A percentile compares a stretch with the other conserved stretches of the same genome.
These are phyloP conservation scores for Calvatia gigantea DNA, from an alignment of 768 basidiomycete species.

Conservation along the genomic window DNA sequence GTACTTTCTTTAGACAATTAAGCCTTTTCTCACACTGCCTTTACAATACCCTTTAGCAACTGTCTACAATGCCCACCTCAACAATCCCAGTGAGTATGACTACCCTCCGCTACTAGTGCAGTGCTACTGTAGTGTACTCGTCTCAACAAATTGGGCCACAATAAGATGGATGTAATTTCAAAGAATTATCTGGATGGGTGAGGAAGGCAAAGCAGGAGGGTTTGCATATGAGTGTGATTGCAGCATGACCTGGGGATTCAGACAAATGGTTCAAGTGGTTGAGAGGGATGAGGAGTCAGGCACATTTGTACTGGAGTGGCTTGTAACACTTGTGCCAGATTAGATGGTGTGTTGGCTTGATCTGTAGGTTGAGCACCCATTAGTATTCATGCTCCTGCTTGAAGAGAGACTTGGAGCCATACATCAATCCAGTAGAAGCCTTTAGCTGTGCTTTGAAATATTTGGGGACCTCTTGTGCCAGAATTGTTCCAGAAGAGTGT, in stretches of 20 bases:
- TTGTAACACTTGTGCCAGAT: constrained; percentile 15
- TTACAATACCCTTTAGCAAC: too few species aligned
- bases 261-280: constrained; percentile 35
- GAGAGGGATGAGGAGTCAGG: constrained; percentile 13
- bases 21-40: too few species aligned
- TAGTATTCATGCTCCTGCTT: neutral
- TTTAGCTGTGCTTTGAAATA: too few species aligned
- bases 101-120: too few species aligned
- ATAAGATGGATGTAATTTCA: constrained; percentile 20
- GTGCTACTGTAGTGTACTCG: too few species aligned
- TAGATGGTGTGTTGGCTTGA: constrained; percentile 12
- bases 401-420: neutral
- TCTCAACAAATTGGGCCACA: constrained; percentile 42
- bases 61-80: too few species aligned
- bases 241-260: constrained; percentile 31
- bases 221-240: constrained; percentile 39
- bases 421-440: constrained; percentile 7
- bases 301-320: constrained; percentile 11
- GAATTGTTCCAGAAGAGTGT: neutral
- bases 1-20: too few species aligned
- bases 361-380: neutral
- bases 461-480: neutral
- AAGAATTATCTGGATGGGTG: too few species aligned
- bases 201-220: constrained; percentile 21
- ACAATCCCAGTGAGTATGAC: too few species aligned